Conservation (phyloP, 2,329 filamentous ascomycete genomes). For the Claviceps spartinae region DNA sequence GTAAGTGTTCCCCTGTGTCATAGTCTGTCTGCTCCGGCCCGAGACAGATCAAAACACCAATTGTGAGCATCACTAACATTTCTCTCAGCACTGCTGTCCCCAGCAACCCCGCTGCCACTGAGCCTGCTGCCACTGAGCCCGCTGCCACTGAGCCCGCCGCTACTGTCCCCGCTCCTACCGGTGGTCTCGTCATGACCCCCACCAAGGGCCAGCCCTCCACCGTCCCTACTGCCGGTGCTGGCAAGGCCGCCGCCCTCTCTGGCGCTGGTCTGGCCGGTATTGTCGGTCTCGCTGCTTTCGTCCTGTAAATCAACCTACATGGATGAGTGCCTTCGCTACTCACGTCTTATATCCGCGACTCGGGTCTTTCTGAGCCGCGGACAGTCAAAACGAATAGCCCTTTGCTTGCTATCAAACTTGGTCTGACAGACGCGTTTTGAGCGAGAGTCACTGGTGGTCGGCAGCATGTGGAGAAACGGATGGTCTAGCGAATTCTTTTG, state of each 20-base stretch:
- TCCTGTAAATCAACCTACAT: conserved; percentile 38
- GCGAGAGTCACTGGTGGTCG: too few relatives aligned
- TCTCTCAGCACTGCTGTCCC: neutral
- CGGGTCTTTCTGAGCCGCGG: neutral
- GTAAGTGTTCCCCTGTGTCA: conserved; percentile 21
- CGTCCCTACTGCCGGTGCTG: conserved; percentile 40
- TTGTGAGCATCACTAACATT: neutral
- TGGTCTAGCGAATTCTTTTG: conserved; percentile 14
- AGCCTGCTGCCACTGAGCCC: neutral
- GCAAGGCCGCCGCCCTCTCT: conserved; percentile 41
- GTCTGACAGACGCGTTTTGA: too few relatives aligned
- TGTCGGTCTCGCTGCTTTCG: conserved; percentile 43
- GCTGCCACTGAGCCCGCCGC: neutral
- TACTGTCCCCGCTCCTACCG: conserved; percentile 6
- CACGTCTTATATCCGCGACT: neutral
- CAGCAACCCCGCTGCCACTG: neutral
- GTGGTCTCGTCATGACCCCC: conserved; percentile 7
- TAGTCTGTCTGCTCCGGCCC: neutral
- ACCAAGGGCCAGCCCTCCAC: conserved; percentile 19
- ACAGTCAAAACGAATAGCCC: too few relatives aligned
- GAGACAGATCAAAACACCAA: neutral
- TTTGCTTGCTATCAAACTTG: too few relatives aligned
- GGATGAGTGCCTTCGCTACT: conserved; percentile 15
- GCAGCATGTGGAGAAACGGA: neutral
- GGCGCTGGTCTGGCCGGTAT: conserved; percentile 47